Percentiles rank a stretch among this genome's conserved stretches.
Conservation (phyloP, 345 rosid genomes). For the Salix brachista region DNA sequence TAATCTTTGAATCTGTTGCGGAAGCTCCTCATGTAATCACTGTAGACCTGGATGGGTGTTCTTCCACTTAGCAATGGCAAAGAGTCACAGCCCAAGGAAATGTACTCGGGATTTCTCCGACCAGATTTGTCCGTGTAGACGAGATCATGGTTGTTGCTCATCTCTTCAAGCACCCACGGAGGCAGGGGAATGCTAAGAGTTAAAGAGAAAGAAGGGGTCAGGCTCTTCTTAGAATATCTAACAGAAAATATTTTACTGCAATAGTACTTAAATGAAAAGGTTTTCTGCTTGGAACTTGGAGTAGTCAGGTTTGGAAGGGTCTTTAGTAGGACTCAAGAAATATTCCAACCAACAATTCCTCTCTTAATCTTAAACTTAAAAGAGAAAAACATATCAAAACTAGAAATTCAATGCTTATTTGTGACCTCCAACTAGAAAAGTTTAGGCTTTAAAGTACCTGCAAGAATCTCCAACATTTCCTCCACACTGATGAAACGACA, state of each 20-base stretch:
- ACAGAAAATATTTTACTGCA: neutral
- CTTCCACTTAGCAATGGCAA: conserved; percentile 78
- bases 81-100: conserved; percentile 85
- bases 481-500: conserved; percentile 99
- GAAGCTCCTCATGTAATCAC: conserved; percentile 95
- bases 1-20: conserved; percentile 59
- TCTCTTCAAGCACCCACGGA: conserved; percentile 96
- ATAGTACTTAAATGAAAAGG: neutral
- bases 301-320: neutral
- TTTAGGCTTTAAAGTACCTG: conserved; percentile 47
- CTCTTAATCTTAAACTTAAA: neutral
- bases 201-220: conserved; percentile 13
- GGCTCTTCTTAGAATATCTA: neutral
- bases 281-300: neutral
- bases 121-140: conserved; percentile 93
- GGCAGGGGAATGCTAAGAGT: conserved; percentile 77
- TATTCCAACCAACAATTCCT: neutral
- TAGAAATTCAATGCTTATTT: neutral
- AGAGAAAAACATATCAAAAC: neutral
- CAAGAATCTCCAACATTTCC: conserved; percentile 99
- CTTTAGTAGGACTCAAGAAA: neutral
- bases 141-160: conserved; percentile 81
- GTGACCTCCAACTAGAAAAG: neutral
- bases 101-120: conserved; percentile 84
- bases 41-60: conserved; percentile 86